These are phyloP conservation scores for Candida wancherniae DNA, from an alignment of 805 yeast species.

Conservation along the genomic window DNA sequence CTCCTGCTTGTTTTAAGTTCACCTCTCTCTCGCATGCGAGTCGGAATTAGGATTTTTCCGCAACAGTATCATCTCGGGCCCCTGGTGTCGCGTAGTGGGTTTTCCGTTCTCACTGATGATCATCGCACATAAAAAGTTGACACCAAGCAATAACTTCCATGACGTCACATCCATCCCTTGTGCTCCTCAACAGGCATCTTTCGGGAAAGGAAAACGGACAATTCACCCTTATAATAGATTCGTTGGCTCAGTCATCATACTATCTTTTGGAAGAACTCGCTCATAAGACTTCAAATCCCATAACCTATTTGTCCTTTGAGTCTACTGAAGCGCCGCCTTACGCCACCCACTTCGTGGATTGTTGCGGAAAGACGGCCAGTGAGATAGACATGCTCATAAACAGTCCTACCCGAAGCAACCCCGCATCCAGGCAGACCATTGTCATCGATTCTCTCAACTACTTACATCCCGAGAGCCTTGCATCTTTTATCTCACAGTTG, in stretches of 20 bases:
- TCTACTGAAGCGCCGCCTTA: slow-evolving; percentile 50
- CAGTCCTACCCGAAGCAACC: slow-evolving; percentile 13
- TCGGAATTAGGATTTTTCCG: no score
- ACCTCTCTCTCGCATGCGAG: no score
- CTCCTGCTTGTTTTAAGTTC: no score
- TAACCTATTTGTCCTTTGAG: slow-evolving; percentile 65
- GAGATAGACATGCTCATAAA: slow-evolving; percentile 21
- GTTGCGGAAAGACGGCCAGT: slow-evolving; percentile 20
- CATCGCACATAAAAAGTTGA: no score
- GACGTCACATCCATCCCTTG: slow-evolving; percentile 35
- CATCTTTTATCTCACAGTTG: slow-evolving; percentile 46
- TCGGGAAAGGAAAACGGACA: slow-evolving; percentile 72
- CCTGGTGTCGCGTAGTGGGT: no score
- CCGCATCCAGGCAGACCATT: slow-evolving; percentile 35
- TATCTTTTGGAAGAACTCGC: slow-evolving; percentile 56
- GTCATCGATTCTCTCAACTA: slow-evolving; percentile 69
- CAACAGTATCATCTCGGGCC: no score
- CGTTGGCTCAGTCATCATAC: slow-evolving; percentile 62
- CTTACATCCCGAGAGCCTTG: slow-evolving; percentile 41
- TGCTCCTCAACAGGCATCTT: slow-evolving; percentile 62
- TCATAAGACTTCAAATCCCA: slow-evolving; percentile 32
- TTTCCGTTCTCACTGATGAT: no score
- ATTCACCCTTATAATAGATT: slow-evolving; percentile 63
- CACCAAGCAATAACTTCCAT: slow-evolving; percentile 11
- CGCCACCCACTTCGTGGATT: slow-evolving; percentile 47